A percentile compares a stretch with the other conserved stretches of the same genome.
Conservation (phyloP, 768 basidiomycete genomes). For the Cytidiella melzeri region DNA sequence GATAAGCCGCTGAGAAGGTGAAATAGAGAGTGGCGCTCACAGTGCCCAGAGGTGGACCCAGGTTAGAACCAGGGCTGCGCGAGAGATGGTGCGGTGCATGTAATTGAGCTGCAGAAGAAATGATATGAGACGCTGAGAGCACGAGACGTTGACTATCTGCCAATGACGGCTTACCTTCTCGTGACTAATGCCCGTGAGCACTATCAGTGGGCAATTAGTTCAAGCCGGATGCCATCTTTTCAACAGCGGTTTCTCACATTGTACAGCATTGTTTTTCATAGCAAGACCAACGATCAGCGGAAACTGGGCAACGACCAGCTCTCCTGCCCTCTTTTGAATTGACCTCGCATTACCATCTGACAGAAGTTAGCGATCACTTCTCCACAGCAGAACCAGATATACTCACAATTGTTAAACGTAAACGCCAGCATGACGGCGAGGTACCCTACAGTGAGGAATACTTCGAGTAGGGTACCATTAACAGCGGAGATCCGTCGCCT, state of each 20-base stretch:
- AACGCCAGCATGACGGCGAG: conserved; percentile 21
- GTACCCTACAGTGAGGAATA: conserved; percentile 22
- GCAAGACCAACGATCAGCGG: conserved; percentile 46
- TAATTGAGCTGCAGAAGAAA: conserved; percentile 30
- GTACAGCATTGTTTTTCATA: conserved; percentile 48
- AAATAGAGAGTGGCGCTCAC: conserved; percentile 2
- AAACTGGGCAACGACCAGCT: conserved; percentile 38
- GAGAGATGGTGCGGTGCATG: conserved; percentile 39
- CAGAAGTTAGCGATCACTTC: neutral
- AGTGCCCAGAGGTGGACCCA: conserved; percentile 39
- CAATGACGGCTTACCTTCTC: conserved; percentile 31
- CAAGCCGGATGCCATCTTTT: too few species aligned
- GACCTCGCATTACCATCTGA: conserved; percentile 10
- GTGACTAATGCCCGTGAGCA: conserved; percentile 47
- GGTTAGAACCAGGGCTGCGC: conserved; percentile 35
- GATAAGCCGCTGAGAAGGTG: neutral
- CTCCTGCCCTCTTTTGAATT: conserved; percentile 28
- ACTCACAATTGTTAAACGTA: conserved; percentile 25
- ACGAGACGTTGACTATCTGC: neutral
- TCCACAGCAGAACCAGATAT: neutral
- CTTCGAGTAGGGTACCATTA: conserved; percentile 23
- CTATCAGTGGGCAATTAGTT: conserved; percentile 20
- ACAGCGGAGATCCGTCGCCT: conserved; percentile 22
- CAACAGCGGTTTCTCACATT: too few species aligned
- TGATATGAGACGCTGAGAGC: neutral